Evolutionary conservation across 108 stramenopile species (phyloP), one percentile per base, ranked within the genome.

Genomic region (Nitzschia sp.): DNA sequence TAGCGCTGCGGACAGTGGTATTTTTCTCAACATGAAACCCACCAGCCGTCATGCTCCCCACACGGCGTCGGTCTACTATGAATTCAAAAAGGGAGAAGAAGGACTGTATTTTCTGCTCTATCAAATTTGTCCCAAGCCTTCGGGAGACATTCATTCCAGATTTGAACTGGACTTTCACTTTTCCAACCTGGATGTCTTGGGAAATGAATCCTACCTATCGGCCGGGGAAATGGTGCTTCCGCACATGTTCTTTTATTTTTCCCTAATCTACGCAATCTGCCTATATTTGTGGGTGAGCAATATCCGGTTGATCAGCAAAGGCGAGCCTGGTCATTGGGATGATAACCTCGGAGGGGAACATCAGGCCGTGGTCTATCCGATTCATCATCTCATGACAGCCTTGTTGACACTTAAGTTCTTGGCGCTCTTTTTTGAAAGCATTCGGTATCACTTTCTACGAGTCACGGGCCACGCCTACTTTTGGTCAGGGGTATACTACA

Each of bases 311-410:
- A 85, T 85, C 72, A 63, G 77, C 56, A 72, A 76, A 31, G 83
- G 88, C 38, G 56, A 71, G 34, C 48, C 78, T 13, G 82, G 69
- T 53, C 70, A 55, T n/a, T 86, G 75, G 66, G 53, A 53, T n/a
- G 15, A 50, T 30, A 21, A 32, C 0, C 46, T 44, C 19, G 38
- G 1, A 9, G 77, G 56, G 44, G 71, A 60, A 27, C 15, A 34
- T 46, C 68, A 50, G 45, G 73, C 44, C 17, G 44, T 38, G 35
- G 90, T 96, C 11, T 92, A 93, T 77, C 85, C 91, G 48, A 94
- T 99, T 50, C 99, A 98, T 71, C 83, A 97, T 63, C 69, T 98
- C 52, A 97, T 99, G 97, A 78, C 92, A 1, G 64, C 84, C 4
- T 70, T 98, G 21, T 61, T 98, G 53, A 69, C 84, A 5, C 73